Evolutionary conservation across 805 yeast species (phyloP).

Genomic region (Pichia scutulata): DNA sequence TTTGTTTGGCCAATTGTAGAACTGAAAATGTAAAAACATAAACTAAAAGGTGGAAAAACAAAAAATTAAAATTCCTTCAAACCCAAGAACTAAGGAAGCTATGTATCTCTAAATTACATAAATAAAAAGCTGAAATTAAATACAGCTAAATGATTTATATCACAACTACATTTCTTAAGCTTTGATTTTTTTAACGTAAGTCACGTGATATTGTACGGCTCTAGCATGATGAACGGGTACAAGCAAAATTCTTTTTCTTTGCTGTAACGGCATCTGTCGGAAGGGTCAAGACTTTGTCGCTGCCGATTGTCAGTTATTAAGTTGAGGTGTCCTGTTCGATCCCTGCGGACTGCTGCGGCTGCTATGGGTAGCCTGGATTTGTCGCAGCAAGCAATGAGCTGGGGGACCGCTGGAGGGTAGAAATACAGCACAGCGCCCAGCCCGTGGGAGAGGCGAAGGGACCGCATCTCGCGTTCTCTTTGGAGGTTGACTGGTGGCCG

Average conservation of each 20-base stretch:
- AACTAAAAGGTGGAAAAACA: no score
- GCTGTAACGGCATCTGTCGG: conserved; percentile 31
- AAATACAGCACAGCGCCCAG: conserved; percentile 36
- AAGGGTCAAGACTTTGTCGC: conserved; percentile 20
- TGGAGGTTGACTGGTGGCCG: conserved; percentile 14
- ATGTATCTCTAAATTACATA: no score
- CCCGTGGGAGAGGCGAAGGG: conserved; percentile 37
- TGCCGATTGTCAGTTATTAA: neutral
- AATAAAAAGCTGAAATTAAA: no score
- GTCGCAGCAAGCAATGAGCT: conserved; percentile 25
- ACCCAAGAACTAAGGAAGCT: no score
- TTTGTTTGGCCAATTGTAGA: no score
- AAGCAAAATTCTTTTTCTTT: neutral
- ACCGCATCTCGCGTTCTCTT: conserved; percentile 31
- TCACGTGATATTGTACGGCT: no score
- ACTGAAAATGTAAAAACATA: no score
- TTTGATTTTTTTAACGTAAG: neutral
- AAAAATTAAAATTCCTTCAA: no score
- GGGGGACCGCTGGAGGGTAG: conserved; percentile 36
- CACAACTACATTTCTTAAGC: no score
- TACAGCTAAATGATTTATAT: no score
- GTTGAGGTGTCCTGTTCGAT: conserved; percentile 39
- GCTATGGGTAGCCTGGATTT: conserved; percentile 28
- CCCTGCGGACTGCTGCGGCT: conserved; percentile 29
- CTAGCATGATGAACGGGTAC: no score